These are phyloP conservation scores for Ogataea methanolica DNA, from an alignment of 805 yeast genomes.

Conservation along the genomic window DNA sequence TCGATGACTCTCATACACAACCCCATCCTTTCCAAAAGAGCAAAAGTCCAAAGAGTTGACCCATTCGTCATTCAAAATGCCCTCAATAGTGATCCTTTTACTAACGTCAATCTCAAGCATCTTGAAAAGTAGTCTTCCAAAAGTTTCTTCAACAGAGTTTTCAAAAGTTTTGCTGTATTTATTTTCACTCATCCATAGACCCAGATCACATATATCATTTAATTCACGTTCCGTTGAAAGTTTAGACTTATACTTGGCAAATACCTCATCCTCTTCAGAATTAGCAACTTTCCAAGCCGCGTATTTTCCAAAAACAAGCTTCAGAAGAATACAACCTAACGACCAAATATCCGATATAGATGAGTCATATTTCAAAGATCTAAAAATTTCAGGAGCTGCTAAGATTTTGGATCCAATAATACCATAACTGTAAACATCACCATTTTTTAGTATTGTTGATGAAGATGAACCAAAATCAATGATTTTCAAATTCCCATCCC, in stretches of 20 bases:
- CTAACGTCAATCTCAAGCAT: constrained; percentile 1
- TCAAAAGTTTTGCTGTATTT: background rate
- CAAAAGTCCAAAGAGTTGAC: background rate
- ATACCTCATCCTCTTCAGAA: constrained; percentile 10
- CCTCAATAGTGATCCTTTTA: background rate
- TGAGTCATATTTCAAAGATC: constrained; percentile 36
- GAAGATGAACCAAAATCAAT: constrained; percentile 50
- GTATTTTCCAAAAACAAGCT: constrained; percentile 26
- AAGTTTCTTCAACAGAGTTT: background rate
- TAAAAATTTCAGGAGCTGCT: constrained; percentile 45
- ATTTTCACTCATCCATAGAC: background rate
- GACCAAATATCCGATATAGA: constrained; percentile 46
- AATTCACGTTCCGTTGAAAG: background rate
- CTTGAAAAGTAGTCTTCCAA: background rate
- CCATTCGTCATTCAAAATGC: background rate
- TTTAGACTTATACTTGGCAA: constrained; percentile 3
- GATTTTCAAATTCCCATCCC: constrained; percentile 32
- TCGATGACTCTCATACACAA: too few species aligned
- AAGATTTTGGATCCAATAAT: constrained; percentile 43
- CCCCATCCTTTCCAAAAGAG: background rate
- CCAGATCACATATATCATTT: background rate
- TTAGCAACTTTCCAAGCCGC: constrained; percentile 45
- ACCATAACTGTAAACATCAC: constrained; percentile 30
- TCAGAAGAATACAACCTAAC: constrained; percentile 39
- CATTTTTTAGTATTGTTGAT: background rate